A percentile compares a stretch with the other conserved stretches of the same genome.
phyloP scores from a whole-genome alignment of 2,329 filamentous ascomycete genomes.

The Epichloe sp. region DNA sequence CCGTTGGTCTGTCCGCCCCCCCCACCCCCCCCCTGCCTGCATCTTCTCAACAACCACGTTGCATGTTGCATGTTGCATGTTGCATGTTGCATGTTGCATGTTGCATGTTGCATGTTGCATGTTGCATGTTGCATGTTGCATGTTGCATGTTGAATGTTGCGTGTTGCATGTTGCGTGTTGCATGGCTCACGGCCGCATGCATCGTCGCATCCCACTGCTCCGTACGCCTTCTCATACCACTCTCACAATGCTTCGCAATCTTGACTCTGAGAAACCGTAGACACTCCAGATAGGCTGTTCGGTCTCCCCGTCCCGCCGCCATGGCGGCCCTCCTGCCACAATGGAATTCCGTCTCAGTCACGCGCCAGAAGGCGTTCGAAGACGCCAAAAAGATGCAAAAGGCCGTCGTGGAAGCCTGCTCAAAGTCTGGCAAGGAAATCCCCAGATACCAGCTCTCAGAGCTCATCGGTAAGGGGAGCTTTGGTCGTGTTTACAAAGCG shows the following conservation, averaged over 20 bases:
- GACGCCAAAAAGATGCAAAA: conserved; percentile 60
- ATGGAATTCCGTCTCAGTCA: conserved; percentile 29
- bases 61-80: background rate
- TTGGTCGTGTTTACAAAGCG: conserved; percentile 61
- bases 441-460: conserved; percentile 58
- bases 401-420: conserved; percentile 47
- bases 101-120: background rate
- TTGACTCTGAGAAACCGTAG: background rate
- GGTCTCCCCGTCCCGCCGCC: conserved; percentile 1
- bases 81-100: background rate
- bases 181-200: background rate
- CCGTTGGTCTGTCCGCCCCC: too few species aligned
- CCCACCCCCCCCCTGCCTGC: too few species aligned
- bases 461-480: conserved; percentile 60
- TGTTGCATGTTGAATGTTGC: too few species aligned
- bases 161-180: background rate
- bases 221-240: background rate
- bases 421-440: conserved; percentile 42
- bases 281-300: background rate
- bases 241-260: background rate
- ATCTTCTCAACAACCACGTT: too few species aligned
- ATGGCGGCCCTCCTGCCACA: conserved; percentile 31
- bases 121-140: background rate
- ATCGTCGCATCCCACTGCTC: background rate
- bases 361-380: conserved; percentile 48